Conservation (phyloP, 805 yeast species). For the Millerago galiae region DNA sequence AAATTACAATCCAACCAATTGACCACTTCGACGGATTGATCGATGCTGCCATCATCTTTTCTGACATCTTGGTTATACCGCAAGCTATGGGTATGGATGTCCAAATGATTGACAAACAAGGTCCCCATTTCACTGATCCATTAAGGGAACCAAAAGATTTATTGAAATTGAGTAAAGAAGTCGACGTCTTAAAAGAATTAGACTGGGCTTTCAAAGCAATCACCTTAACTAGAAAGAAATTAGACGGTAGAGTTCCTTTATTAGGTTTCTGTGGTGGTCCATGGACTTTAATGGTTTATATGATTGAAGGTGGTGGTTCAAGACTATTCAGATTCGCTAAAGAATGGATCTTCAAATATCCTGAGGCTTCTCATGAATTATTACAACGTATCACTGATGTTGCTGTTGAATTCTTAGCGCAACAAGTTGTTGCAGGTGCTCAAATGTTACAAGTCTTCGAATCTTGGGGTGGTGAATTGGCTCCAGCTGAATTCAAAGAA, state of each 20-base stretch:
- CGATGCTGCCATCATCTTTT: slow-evolving; percentile 95
- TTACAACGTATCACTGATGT: slow-evolving; percentile 78
- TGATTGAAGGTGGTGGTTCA: slow-evolving; percentile 97
- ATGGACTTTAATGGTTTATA: slow-evolving; percentile 93
- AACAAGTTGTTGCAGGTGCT: slow-evolving; percentile 96
- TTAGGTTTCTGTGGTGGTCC: slow-evolving; percentile 97
- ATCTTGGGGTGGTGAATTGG: slow-evolving; percentile 96
- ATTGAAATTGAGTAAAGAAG: slow-evolving; percentile 47
- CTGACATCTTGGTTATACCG: slow-evolving; percentile 92
- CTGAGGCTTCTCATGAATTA: slow-evolving; percentile 62
- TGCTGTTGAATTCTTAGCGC: slow-evolving; percentile 87
- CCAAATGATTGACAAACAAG: slow-evolving; percentile 88
- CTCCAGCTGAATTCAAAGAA: slow-evolving; percentile 81
- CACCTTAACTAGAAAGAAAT: slow-evolving; percentile 77
- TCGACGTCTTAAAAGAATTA: slow-evolving; percentile 69
- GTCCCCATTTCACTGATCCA: slow-evolving; percentile 90
- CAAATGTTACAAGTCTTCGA: slow-evolving; percentile 97
- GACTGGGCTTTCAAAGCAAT: slow-evolving; percentile 97
- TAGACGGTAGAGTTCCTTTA: slow-evolving; percentile 87
- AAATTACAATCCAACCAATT: slow-evolving; percentile 92
- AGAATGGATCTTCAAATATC: slow-evolving; percentile 83
- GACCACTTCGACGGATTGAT: slow-evolving; percentile 82
- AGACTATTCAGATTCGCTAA: slow-evolving; percentile 86
- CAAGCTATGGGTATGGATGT: slow-evolving; percentile 98
- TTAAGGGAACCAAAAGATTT: slow-evolving; percentile 70